Conservation (phyloP, 805 yeast species). For the Yamadazyma insecticola region DNA sequence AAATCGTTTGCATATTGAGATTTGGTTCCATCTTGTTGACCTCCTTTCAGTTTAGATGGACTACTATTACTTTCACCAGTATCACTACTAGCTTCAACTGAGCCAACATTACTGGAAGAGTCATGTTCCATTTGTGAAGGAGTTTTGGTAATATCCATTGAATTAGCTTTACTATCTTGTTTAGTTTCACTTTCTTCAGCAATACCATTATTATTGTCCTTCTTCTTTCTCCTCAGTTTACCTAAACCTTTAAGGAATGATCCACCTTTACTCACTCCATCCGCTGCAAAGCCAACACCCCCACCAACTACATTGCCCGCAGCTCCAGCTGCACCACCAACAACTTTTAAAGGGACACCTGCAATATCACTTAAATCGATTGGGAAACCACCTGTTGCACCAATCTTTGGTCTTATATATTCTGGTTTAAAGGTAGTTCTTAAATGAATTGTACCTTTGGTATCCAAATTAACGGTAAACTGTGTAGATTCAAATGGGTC, state of each 20-base stretch:
- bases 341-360: slow-evolving; percentile 45
- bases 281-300: slow-evolving; percentile 44
- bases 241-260: slow-evolving; percentile 31
- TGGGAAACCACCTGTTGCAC: slow-evolving; percentile 36
- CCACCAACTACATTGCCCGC: slow-evolving; percentile 31
- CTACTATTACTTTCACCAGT: too few species aligned
- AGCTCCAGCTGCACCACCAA: slow-evolving; percentile 38
- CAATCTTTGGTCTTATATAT: slow-evolving; percentile 60
- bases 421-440: slow-evolving; percentile 57
- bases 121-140: too few species aligned
- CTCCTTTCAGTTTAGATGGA: slow-evolving; percentile 3
- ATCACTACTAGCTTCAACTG: background rate
- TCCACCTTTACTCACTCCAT: slow-evolving; percentile 47
- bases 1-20: slow-evolving; percentile 25
- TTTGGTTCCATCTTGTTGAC: slow-evolving; percentile 3
- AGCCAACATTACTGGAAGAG: background rate
- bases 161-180: too few species aligned
- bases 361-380: slow-evolving; percentile 35
- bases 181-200: background rate
- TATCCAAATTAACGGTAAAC: slow-evolving; percentile 47
- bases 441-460: slow-evolving; percentile 61
- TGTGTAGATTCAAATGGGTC: slow-evolving; percentile 42
- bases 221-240: slow-evolving; percentile 16
- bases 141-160: too few species aligned
- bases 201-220: slow-evolving; percentile 10